These are phyloP conservation scores for Colletotrichum somersetense DNA, from an alignment of 2,329 filamentous ascomycete species.

Conservation along the genomic window DNA sequence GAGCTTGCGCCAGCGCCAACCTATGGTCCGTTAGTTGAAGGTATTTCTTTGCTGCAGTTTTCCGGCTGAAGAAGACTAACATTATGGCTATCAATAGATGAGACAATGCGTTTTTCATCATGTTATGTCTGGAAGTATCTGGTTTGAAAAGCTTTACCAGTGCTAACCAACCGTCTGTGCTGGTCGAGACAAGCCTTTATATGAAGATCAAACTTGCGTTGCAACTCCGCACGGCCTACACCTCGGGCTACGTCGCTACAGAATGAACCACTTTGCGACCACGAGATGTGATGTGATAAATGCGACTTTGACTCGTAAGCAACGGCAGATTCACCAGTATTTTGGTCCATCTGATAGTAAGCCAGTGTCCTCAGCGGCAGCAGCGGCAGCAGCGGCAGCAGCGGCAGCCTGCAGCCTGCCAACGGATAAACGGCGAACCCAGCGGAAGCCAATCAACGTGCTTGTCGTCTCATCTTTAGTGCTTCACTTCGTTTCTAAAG, in stretches of 20 bases:
- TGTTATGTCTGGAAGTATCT: constrained; percentile 1
- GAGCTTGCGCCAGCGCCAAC: constrained; percentile 30
- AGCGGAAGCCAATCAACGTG: neutral
- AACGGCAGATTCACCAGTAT: neutral
- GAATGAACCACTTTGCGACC: constrained; percentile 1
- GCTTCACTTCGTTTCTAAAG: neutral
- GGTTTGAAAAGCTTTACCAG: neutral
- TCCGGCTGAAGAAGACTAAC: neutral
- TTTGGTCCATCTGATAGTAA: neutral
- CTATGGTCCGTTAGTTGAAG: neutral
- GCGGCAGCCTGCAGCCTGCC: neutral
- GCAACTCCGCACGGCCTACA: neutral
- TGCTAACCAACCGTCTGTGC: neutral
- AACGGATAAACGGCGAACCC: too few relatives aligned
- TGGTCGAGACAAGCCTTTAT: constrained; percentile 9
- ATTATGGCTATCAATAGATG: constrained; percentile 30
- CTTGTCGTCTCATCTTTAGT: neutral
- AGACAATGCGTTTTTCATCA: constrained; percentile 22
- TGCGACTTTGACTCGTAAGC: neutral
- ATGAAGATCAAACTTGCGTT: constrained; percentile 7
- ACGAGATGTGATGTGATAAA: neutral
- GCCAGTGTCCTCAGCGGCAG: neutral
- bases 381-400: neutral
- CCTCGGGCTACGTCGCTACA: neutral
- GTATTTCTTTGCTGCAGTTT: too few relatives aligned